Evolutionary conservation across 306 rosid species (phyloP).

Genomic region (Boehmeria nivea): DNA sequence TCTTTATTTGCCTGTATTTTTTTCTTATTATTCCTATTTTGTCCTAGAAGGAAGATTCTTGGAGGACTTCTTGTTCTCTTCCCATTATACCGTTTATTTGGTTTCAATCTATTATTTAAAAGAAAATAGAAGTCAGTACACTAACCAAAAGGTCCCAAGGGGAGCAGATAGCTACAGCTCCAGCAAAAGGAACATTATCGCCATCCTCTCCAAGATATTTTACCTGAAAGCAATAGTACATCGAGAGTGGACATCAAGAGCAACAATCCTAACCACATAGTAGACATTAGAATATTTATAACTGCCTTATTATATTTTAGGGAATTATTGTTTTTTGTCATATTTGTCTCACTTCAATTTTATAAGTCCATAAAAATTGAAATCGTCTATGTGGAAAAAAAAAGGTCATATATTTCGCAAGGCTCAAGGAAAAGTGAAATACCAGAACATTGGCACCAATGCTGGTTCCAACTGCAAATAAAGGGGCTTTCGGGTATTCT

Average conservation of each 20-base stretch:
- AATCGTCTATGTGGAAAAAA: too few species aligned
- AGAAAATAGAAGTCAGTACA: conserved; percentile 16
- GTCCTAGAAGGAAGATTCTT: too few species aligned
- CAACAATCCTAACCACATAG: not conserved
- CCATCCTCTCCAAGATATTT: conserved; percentile 96
- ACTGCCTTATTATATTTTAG: too few species aligned
- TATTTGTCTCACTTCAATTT: not conserved
- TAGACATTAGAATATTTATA: not conserved
- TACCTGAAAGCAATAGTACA: conserved; percentile 49
- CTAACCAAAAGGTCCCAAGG: conserved; percentile 99
- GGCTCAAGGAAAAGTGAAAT: conserved; percentile 12
- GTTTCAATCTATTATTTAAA: too few species aligned
- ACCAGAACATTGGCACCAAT: conserved; percentile 95
- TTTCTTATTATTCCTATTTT: too few species aligned
- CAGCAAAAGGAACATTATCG: conserved; percentile 68
- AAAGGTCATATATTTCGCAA: not conserved
- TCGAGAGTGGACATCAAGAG: too few species aligned
- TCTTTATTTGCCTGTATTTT: too few species aligned
- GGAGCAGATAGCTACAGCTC: conserved; percentile 84
- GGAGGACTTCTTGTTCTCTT: too few species aligned
- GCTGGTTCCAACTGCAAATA: conserved; percentile 83
- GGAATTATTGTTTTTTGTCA: not conserved
- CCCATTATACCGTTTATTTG: too few species aligned
- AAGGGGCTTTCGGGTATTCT: conserved; percentile 60
- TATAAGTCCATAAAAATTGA: not conserved